Evolutionary conservation across 768 basidiomycete species (phyloP), one percentile per base, ranked within the genome.

Genomic region (Clavaria fumosa): DNA sequence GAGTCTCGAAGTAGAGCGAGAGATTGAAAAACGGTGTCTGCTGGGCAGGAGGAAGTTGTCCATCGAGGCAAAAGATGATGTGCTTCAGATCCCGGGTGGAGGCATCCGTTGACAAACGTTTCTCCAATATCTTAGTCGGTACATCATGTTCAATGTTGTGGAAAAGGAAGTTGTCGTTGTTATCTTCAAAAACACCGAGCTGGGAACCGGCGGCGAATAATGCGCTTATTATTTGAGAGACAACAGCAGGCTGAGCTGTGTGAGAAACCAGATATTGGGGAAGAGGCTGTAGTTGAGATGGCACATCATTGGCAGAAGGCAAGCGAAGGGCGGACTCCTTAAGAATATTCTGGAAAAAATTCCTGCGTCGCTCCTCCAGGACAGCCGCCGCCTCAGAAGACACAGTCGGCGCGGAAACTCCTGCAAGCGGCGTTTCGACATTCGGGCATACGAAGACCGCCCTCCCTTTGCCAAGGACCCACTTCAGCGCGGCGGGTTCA

Each of bases 1-100:
- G 56, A 12, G 66, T 61, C 1, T 53, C 43, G 50, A 76, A 89
- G 56, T 74, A 96, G 4, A 54, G 41, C 9, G 46, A 43, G 9
- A 83, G 53, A 51, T 82, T 70, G 58, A 93, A 97, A 1, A 78
- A 55, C 0, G 90, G 88, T 0, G 78, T 82, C 44, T 71, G 57
- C 5, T 67, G 57, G 1, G 42, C 48, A 3, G 61, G 51, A 5
- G 81, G 75, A 2, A 74, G 60, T 28, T 51, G 49, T 6, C 63
- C 67, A 37, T 63, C 61, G 23, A 57, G 50, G 40, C 63, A 72
- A 3, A 74, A 49, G 23, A 82, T 56, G 40, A 85, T 56, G 42
- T 71, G 63, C 50, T 67, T 77, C 26, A 30, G 19, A n/a, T 24
- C n/a, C 10, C 10, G 23, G 27, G 12, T 28, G 18, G 31, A 12